Base-by-base conservation (phyloP, 331 rosid genomes). In the Phaseolus coccineus region DNA sequence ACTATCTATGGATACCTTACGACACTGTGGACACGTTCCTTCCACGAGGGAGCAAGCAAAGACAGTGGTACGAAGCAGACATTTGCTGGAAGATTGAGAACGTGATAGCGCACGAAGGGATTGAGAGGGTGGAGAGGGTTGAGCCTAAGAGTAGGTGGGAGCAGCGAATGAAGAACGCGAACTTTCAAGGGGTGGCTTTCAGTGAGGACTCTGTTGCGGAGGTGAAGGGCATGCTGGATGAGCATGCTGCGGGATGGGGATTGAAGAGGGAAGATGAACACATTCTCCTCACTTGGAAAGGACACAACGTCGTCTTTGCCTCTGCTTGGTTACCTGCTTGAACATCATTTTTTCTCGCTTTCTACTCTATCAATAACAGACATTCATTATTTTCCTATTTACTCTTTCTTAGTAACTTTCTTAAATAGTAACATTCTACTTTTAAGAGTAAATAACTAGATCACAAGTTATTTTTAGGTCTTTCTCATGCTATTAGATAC, bases 231-330 rank as follows among this genome's bases (percentile, higher is more conserved):
- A 93, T 93, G 98, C 96, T 95, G 0, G 99, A 93, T 64, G 98
- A 92, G 72, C 97, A 95, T 77, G 97, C 99, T 1, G 97, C 96
- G 1, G 99, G 99, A 0, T 95, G 99, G 99, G 99, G 99, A 2
- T 61, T 91, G 66, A 93, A 95, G 96, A 91, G 85, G 66, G 99
- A 93, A 40, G 98, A 91, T 2, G 88, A 91, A 6, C 83, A 89
- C 74, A 81, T 95, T 74, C 85, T 95, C 64, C 96, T 96, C 30
- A 95, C 99, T 0, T 95, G 99, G 99, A 95, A 95, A 80, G 99
- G 99, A 0, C 99, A 95, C 73, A 90, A 95, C 65, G 99, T 95
- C 16, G 88, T 95, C 2, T 95, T 95, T 81, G 98, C 98, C 4
- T 87, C 97, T 10, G 86, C 87, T 71, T 93, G 99, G 99, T 68